Evolutionary conservation across 495 filamentous ascomycete genomes (phyloP).

Genomic region (Hyphodiscus hymeniophilus): DNA sequence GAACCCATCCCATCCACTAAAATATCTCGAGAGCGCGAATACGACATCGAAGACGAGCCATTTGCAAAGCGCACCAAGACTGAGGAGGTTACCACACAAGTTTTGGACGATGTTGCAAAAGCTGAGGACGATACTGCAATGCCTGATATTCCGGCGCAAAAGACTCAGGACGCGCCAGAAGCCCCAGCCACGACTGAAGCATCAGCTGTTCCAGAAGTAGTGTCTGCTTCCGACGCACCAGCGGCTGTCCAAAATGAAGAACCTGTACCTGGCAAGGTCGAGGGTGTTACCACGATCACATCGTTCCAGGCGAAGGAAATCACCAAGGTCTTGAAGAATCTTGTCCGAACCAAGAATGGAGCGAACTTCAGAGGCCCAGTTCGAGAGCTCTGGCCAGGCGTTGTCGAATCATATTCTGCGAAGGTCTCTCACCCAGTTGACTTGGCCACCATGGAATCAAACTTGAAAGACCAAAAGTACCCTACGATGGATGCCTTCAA

Average conservation of each 20-base stretch:
- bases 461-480: constrained; percentile 63
- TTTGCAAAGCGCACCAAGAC: constrained; percentile 71
- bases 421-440: constrained; percentile 77
- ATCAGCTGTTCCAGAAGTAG: neutral
- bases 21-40: constrained; percentile 60
- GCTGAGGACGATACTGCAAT: constrained; percentile 20
- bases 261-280: constrained; percentile 16
- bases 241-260: constrained; percentile 13
- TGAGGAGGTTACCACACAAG: too few relatives aligned
- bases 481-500: constrained; percentile 52
- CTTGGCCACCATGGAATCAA: constrained; percentile 69
- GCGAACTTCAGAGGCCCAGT: constrained; percentile 69
- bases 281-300: constrained; percentile 31
- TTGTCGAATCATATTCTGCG: constrained; percentile 56
- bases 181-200: too few relatives aligned
- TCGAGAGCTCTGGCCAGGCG: constrained; percentile 34
- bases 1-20: constrained; percentile 36
- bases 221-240: neutral
- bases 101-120: too few relatives aligned
- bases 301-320: constrained; percentile 38
- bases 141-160: neutral
- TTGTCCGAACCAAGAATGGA: constrained; percentile 76
- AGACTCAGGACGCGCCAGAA: constrained; percentile 2
- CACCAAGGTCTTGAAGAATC: constrained; percentile 48
- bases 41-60: constrained; percentile 61